These are phyloP conservation scores for Epichloe uncinata DNA, from an alignment of 2,329 filamentous ascomycete genomes.

Conservation along the genomic window DNA sequence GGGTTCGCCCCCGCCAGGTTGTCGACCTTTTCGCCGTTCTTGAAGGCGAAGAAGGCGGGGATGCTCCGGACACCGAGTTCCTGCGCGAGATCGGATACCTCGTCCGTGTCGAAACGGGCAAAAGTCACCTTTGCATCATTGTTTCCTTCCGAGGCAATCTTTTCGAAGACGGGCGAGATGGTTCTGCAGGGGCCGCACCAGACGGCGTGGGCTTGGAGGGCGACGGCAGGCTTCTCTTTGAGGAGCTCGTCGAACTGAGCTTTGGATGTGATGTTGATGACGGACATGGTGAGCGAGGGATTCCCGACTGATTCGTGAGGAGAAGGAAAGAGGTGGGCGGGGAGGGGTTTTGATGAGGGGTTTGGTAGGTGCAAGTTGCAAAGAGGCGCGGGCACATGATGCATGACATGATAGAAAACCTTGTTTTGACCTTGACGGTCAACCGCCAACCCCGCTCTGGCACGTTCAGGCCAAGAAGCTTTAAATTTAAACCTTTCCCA, in stretches of 20 bases:
- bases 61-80: conserved; percentile 40
- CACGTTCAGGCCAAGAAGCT: no score
- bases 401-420: no score
- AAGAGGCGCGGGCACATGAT: no score
- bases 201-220: conserved; percentile 42
- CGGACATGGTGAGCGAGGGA: conserved; percentile 14
- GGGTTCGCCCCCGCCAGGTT: conserved; percentile 27
- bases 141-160: conserved; percentile 26
- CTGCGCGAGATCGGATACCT: conserved; percentile 32
- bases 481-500: no score
- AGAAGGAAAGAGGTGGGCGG: no score
- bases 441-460: no score
- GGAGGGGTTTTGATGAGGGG: no score
- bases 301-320: no score
- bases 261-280: conserved; percentile 25
- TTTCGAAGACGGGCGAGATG: conserved; percentile 39
- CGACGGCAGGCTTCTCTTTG: conserved; percentile 34
- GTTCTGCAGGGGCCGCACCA: conserved; percentile 48
- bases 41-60: conserved; percentile 47
- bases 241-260: conserved; percentile 36
- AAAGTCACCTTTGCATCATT: conserved; percentile 34
- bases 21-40: conserved; percentile 34
- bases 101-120: conserved; percentile 45
- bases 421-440: no score
- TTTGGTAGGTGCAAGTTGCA: no score